Base-by-base conservation (phyloP, 2,329 filamentous ascomycete genomes). In the Pseudopyrenochaeta lycopersici region DNA sequence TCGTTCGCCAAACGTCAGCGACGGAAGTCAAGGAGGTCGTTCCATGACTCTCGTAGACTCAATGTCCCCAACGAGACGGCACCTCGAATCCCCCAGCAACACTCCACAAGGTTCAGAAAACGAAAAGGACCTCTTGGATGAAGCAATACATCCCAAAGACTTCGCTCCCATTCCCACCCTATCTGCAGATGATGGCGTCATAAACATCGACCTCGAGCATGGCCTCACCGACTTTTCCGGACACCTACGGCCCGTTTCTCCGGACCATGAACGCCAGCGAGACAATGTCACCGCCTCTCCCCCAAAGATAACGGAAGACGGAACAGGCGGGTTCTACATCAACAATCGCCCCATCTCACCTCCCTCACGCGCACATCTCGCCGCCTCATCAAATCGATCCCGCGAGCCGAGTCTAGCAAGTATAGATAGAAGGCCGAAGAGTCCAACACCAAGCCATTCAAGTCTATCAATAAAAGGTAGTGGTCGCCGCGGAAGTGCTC, bases 271-370 rank as follows among this genome's bases (percentile, higher is more conserved):
- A 10, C 36, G 27, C 20, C 42, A 55, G 40, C 33, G 23, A 49
- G 12, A 32, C 49, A 49, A 46, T 18, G 38, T 54, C 7, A 12
- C 18, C 4, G 15, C 49, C 1, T n/a, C 21, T 14, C 49, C 40
- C 1, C 42, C 45, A 4, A 49, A 45, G 14, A 41, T 60, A 18
- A 59, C 46, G 20, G 31, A 57, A 21, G 58, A 64, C 17, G 58
- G 59, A 12, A 65, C 54, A 4, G 54, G 58, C 4, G 60, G 57
- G 1, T 60, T 65, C 44, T 58, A 62, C 46, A 38, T 61, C 17
- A 52, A 59, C 32, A 49, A 54, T 23, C 50, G 46, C 2, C 60
- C 54, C 1, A 58, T 58, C 2, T 47, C 57, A 2, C 54, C 63
- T 9, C 66, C 59, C 4, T 44, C 60, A 9, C 52, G 55, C 17